Evolutionary conservation across 169 alveolate genomes (phyloP).

Genomic region (Plasmodium ovale): DNA sequence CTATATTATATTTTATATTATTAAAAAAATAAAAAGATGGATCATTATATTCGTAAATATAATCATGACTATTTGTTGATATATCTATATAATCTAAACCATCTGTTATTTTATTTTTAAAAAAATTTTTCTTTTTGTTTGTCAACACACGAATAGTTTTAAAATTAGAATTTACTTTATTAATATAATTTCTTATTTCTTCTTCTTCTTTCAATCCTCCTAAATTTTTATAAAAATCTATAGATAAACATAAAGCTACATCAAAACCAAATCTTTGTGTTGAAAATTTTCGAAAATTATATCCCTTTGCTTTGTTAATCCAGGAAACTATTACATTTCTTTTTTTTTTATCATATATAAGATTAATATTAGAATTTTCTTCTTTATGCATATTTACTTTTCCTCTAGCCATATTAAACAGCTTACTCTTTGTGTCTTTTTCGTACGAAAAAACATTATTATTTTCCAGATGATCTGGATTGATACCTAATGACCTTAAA

Average conservation of each 20-base stretch:
- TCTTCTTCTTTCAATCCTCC: slow-evolving; percentile 66
- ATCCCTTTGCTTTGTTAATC: slow-evolving; percentile 49
- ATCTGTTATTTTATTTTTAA: slow-evolving; percentile 1
- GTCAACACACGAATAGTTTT: slow-evolving; percentile 26
- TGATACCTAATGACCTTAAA: slow-evolving; percentile 45
- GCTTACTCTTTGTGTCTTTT: slow-evolving; percentile 43
- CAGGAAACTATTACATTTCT: slow-evolving; percentile 65
- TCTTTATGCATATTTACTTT: slow-evolving; percentile 8
- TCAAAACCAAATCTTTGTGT: slow-evolving; percentile 71
- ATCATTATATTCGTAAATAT: background rate
- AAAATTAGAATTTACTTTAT: slow-evolving; percentile 31
- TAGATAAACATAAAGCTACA: slow-evolving; percentile 45
- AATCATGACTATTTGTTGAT: slow-evolving; percentile 12
- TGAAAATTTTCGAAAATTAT: slow-evolving; percentile 47
- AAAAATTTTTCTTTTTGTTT: slow-evolving; percentile 21
- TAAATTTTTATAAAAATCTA: slow-evolving; percentile 54
- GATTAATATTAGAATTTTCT: slow-evolving; percentile 41
- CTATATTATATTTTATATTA: slow-evolving; percentile 28
- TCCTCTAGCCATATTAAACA: slow-evolving; percentile 10
- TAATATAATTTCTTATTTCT: slow-evolving; percentile 52
- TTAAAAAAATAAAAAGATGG: slow-evolving; percentile 4
- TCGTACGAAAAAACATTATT: slow-evolving; percentile 57
- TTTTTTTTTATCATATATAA: slow-evolving; percentile 42
- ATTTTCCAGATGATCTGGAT: slow-evolving; percentile 55
- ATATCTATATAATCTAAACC: background rate